Percentiles rank a stretch among this genome's conserved stretches.
These are phyloP conservation scores for Mucor velutinosus DNA, from an alignment of 371 early-diverging fungal genomes.

Conservation along the genomic window DNA sequence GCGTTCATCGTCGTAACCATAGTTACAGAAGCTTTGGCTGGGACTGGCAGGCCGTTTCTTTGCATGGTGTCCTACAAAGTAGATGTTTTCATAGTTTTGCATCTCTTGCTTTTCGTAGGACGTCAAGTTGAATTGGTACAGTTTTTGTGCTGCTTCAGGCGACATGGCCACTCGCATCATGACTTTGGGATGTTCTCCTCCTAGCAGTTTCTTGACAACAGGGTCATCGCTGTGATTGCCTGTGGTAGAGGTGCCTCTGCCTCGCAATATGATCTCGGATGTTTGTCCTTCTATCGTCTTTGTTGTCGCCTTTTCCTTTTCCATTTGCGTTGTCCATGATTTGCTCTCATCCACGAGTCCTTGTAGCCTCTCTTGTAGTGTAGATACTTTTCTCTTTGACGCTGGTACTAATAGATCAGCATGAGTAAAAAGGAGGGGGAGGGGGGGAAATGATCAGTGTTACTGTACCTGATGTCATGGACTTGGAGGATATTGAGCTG, in stretches of 20 bases:
- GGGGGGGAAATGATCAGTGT: too few relatives aligned
- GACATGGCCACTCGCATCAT: slow-evolving; percentile 45
- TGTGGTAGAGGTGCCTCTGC: slow-evolving; percentile 12
- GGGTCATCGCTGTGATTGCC: not conserved
- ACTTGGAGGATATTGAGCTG: not conserved
- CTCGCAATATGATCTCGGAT: slow-evolving; percentile 25
- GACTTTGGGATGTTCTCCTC: slow-evolving; percentile 12
- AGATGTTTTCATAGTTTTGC: slow-evolving; percentile 75
- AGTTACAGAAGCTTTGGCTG: slow-evolving; percentile 54
- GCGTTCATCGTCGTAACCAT: slow-evolving; percentile 84
- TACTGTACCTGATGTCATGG: slow-evolving; percentile 2
- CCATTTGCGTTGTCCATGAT: slow-evolving; percentile 18
- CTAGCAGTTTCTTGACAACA: not conserved
- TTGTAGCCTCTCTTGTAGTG: slow-evolving; percentile 33
- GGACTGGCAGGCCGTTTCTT: slow-evolving; percentile 54
- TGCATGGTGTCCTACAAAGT: slow-evolving; percentile 82
- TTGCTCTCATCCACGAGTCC: slow-evolving; percentile 29
- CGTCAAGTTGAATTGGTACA: slow-evolving; percentile 69
- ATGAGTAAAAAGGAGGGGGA: not conserved
- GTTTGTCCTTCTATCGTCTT: slow-evolving; percentile 11
- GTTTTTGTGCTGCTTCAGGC: slow-evolving; percentile 57
- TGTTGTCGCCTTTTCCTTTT: slow-evolving; percentile 4
- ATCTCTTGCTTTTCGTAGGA: slow-evolving; percentile 86
- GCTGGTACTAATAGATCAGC: slow-evolving; percentile 6
- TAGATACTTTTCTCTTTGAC: slow-evolving; percentile 19